Base-by-base conservation (phyloP, 495 filamentous ascomycete species). In the Trichoderma gamsii region DNA sequence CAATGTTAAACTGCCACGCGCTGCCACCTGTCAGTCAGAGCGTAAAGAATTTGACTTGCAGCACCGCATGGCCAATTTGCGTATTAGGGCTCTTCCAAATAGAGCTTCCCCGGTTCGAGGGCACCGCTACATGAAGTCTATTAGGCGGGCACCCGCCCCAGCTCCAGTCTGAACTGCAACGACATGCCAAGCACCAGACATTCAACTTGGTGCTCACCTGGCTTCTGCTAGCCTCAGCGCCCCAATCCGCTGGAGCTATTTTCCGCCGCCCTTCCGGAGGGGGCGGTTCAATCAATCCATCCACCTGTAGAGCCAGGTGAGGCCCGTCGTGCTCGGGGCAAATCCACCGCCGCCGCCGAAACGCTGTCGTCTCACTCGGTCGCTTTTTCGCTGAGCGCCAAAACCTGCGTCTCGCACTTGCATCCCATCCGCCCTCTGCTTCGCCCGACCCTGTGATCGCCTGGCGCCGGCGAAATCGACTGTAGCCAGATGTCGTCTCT, bases 211-310 rank as follows among this genome's bases (percentile, higher is more conserved):
- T 9, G n/a, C n/a, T 21, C n/a, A 23, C 16, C 8, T 21, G 51
- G 21, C 18, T 23, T 56, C 13, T 21, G 16, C 18, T n/a, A 56
- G 51, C 51, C 51, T 56, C 51, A n/a, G 51, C 16, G 56, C 56
- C 56, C 16, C 56, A 61, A 32, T 61, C 56, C 56, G 27, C 56
- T 61, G 56, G 56, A 61, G 56, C 56, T 32, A 61, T 32, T 61
- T 61, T 61, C 56, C 27, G 56, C 56, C 56, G 56, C 56, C 25
- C 51, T 49, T 49, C 25, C 56, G 56, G 56, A 61, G 16, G 25
- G 25, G 56, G 16, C 56, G 56, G 56, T 4, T 4, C 49, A 61
- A 61, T 61, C 56, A 61, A 61, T 61, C 56, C 27, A 16, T 61
- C 56, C 56, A 61, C 13, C 25, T 29, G 49, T 52, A 32, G 56